Evolutionary conservation across 1,139 yeast species (phyloP), one percentile per base, ranked within the genome.

Genomic region (Yarrowia galli): DNA sequence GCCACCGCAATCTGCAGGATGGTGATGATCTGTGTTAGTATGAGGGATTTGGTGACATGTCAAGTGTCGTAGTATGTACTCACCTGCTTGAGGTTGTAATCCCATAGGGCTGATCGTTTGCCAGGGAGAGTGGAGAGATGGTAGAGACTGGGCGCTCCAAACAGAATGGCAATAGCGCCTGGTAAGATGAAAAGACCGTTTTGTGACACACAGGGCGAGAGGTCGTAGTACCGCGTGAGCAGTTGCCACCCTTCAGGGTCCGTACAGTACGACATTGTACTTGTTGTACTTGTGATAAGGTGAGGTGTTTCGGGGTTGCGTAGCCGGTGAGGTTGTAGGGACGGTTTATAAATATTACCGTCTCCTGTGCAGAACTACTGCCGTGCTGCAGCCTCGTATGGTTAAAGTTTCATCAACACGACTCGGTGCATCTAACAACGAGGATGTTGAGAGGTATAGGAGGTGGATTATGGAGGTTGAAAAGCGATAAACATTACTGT

Each of bases 171-270:
- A 18, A 61, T 12, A 2, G 46, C 38, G 2, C 56, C 66, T 16
- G 66, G 66, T 1, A 46, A n/a, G 10, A 38, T n/a, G 25, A 36
- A 61, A 12, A 46, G 56, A 9, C 22, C 45, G 23, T 36, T 61
- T 13, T 61, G 66, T 2, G 66, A 61, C 15, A 61, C 45, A 23
- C 66, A 61, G 13, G 66, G 66, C 46, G 66, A 36, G 12, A 46
- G 38, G 16, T 61, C 66, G 56, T 61, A 61, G 66, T 61, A 61
- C 25, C 56, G 56, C 25, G 66, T 46, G 32, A 61, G 56, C 54
- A 61, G 46, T 9, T 61, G 54, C 66, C 66, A 61, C 56, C 66
- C 66, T 38, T 61, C 66, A 32, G 51, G 40, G 64, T 58, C 51
- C 10, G 64, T 42, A 18, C 64, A 58, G 18, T 43, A 58, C 3